phyloP scores from a whole-genome alignment of 208 protist species.

The Herpetomonas samuelpessoai region DNA sequence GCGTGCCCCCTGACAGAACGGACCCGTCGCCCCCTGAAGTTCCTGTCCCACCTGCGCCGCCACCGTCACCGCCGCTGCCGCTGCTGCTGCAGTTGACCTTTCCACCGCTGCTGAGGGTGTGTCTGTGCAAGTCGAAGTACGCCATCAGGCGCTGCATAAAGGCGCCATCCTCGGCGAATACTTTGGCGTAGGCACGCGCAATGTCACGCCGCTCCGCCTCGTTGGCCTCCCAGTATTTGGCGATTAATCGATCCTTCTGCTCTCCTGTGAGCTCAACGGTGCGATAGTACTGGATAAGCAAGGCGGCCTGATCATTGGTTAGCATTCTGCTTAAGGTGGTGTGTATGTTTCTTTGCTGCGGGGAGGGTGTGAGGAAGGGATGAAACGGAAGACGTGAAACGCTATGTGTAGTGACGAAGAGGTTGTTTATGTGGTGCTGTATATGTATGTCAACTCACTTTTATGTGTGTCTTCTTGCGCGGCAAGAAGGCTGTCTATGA shows the following conservation, averaged over 20 bases:
- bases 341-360: no score
- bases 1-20: no score
- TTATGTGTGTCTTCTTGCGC: no score
- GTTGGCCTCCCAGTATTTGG: conserved; percentile 74
- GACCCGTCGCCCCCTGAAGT: conserved; percentile 8
- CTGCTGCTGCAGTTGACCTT: not conserved
- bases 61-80: not conserved
- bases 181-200: conserved; percentile 57
- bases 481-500: not conserved
- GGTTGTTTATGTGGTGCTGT: not conserved
- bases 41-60: not conserved
- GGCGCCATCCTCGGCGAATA: conserved; percentile 58
- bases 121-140: conserved; percentile 35
- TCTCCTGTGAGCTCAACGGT: conserved; percentile 50
- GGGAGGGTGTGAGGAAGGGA: no score
- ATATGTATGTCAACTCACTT: no score
- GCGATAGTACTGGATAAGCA: conserved; percentile 68
- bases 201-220: conserved; percentile 64
- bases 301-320: conserved; percentile 49
- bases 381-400: not conserved
- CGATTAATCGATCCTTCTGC: conserved; percentile 63
- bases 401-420: not conserved
- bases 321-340: conserved; percentile 39
- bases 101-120: not conserved
- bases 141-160: conserved; percentile 77